Evolutionary conservation across 306 rosid species (phyloP).

Genomic region (Vigna unguiculata): DNA sequence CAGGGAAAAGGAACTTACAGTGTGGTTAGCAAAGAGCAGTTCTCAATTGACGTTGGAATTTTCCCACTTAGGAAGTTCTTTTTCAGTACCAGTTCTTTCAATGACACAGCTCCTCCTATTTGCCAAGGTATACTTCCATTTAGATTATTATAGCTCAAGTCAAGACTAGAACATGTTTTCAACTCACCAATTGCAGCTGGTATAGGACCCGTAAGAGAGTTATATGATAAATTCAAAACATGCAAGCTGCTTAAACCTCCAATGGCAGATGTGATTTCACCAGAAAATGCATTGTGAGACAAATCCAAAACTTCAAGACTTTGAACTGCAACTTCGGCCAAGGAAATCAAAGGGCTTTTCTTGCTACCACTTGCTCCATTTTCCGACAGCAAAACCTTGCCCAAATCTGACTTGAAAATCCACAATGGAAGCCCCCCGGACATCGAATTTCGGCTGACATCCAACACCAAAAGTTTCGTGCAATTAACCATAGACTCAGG

Average conservation of each 20-base stretch:
- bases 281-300: conserved; percentile 78
- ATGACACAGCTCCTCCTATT: conserved; percentile 68
- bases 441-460: conserved; percentile 75
- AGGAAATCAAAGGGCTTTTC: conserved; percentile 44
- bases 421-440: conserved; percentile 79
- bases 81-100: conserved; percentile 74
- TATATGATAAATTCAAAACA: conserved; percentile 69
- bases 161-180: conserved; percentile 66
- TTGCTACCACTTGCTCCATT: conserved; percentile 40
- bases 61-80: conserved; percentile 71
- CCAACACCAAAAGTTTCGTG: conserved; percentile 65
- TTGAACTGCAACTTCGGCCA: conserved; percentile 54
- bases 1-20: conserved; percentile 69
- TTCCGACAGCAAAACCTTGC: conserved; percentile 63
- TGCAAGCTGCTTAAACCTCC: conserved; percentile 69
- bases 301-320: conserved; percentile 79
- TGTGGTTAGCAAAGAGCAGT: conserved; percentile 73
- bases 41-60: conserved; percentile 75
- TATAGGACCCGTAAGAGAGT: conserved; percentile 75
- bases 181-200: conserved; percentile 72
- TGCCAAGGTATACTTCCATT: conserved; percentile 82
- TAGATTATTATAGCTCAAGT: conserved; percentile 75
- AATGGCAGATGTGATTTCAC: conserved; percentile 67
- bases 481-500: conserved; percentile 73
- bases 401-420: conserved; percentile 68